Conservation (phyloP, 495 filamentous ascomycete species). For the Cercophora newfieldiana region DNA sequence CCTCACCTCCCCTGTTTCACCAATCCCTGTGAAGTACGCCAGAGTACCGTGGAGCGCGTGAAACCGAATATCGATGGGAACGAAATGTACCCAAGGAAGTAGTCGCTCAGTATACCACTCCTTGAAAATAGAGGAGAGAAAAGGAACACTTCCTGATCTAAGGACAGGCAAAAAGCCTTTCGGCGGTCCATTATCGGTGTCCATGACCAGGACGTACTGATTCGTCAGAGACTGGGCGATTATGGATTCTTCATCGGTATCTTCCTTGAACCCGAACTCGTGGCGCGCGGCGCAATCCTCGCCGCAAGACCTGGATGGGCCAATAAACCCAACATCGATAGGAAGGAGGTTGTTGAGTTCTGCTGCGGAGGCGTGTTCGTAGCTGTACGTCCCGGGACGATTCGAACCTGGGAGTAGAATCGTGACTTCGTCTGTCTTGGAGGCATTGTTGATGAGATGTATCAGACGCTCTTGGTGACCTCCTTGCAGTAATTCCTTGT, state of each 20-base stretch:
- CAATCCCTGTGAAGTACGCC: constrained; percentile 58
- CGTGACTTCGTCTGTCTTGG: constrained; percentile 34
- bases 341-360: constrained; percentile 40
- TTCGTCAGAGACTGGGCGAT: constrained; percentile 26
- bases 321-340: constrained; percentile 48
- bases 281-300: constrained; percentile 53
- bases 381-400: constrained; percentile 32
- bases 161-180: constrained; percentile 63
- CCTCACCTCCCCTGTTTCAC: constrained; percentile 33
- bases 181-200: constrained; percentile 70
- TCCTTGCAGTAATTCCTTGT: constrained; percentile 37
- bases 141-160: constrained; percentile 61
- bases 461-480: constrained; percentile 62
- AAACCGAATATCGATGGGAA: constrained; percentile 69
- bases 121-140: constrained; percentile 65
- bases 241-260: constrained; percentile 8
- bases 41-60: constrained; percentile 65
- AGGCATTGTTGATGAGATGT: constrained; percentile 57
- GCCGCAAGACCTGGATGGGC: constrained; percentile 36
- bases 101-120: constrained; percentile 76
- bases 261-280: constrained; percentile 57
- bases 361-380: constrained; percentile 32
- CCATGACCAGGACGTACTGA: constrained; percentile 64
- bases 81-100: constrained; percentile 74
- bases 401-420: constrained; percentile 39